These are phyloP conservation scores for Asterochloris erici DNA, from an alignment of 139 green algal genomes.

Conservation along the genomic window DNA sequence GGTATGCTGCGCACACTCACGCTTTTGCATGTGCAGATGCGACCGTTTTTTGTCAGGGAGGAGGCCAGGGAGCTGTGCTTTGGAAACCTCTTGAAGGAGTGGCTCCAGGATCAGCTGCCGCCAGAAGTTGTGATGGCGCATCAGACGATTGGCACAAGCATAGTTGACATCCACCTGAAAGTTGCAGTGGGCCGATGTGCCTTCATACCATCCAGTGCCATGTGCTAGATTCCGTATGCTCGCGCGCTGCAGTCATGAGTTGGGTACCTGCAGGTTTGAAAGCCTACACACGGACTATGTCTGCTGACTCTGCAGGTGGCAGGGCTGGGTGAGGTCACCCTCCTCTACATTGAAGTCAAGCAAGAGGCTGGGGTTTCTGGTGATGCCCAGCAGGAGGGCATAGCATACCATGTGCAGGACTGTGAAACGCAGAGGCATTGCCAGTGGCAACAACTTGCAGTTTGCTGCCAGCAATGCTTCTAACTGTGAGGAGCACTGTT, in stretches of 20 bases:
- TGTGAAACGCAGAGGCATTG: neutral
- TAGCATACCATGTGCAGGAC: neutral
- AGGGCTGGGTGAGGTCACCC: neutral
- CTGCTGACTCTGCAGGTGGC: neutral
- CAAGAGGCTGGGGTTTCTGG: neutral
- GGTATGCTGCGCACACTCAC: no score
- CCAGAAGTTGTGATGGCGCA: constrained; percentile 4
- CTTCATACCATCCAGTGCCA: neutral
- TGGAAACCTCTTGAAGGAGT: neutral
- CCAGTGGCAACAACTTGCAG: no score
- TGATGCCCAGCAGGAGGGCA: constrained; percentile 6
- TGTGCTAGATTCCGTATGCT: no score
- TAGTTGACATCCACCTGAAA: neutral
- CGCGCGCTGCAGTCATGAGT: neutral
- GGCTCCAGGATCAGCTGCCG: neutral
- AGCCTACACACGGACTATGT: neutral
- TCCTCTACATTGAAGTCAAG: neutral
- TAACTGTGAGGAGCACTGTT: neutral
- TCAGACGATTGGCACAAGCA: neutral
- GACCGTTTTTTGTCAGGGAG: neutral
- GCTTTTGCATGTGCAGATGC: neutral
- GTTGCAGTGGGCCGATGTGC: neutral
- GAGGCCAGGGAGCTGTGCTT: neutral
- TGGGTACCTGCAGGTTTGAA: neutral
- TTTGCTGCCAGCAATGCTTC: neutral